Percentiles rank a stretch among this genome's conserved stretches.
Conservation (phyloP, 345 rosid genomes). For the Trapa bicornis region DNA sequence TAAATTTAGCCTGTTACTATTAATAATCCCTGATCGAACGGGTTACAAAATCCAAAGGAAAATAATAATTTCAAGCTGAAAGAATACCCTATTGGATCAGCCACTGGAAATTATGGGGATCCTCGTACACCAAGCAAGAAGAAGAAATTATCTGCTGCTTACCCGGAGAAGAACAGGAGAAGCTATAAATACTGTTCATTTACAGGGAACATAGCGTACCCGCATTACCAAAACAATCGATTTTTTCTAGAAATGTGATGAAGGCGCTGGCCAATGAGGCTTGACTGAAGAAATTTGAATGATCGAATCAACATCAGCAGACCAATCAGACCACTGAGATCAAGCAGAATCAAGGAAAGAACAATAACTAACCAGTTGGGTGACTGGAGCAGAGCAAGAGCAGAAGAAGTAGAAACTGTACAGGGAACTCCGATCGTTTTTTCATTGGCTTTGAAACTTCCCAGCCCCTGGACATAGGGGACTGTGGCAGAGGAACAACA, state of each 20-base stretch:
- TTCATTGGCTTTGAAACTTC: slow-evolving; percentile 24
- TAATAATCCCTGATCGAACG: not conserved
- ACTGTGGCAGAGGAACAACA: not conserved
- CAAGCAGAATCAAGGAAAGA: not conserved
- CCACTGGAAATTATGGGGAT: not conserved
- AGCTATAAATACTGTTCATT: not conserved
- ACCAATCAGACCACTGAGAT: not conserved
- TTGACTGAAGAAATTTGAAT: not conserved
- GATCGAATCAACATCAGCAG: not conserved
- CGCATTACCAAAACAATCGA: not conserved
- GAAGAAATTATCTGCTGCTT: not conserved
- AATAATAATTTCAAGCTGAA: not conserved
- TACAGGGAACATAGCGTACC: not conserved
- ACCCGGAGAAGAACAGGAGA: not conserved
- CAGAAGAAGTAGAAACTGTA: slow-evolving; percentile 16
- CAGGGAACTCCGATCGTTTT: slow-evolving; percentile 9
- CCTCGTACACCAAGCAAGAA: not conserved
- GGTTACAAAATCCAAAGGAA: not conserved
- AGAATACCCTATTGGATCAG: not conserved
- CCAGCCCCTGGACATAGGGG: not conserved
- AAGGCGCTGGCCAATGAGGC: not conserved
- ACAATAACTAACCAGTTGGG: slow-evolving; percentile 37
- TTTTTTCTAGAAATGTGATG: not conserved
- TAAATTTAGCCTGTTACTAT: not conserved
- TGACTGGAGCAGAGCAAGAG: slow-evolving; percentile 27